A percentile compares a stretch with the other conserved stretches of the same genome.
phyloP scores from a whole-genome alignment of 106 monocot species.

The Apostasia ramifera region DNA sequence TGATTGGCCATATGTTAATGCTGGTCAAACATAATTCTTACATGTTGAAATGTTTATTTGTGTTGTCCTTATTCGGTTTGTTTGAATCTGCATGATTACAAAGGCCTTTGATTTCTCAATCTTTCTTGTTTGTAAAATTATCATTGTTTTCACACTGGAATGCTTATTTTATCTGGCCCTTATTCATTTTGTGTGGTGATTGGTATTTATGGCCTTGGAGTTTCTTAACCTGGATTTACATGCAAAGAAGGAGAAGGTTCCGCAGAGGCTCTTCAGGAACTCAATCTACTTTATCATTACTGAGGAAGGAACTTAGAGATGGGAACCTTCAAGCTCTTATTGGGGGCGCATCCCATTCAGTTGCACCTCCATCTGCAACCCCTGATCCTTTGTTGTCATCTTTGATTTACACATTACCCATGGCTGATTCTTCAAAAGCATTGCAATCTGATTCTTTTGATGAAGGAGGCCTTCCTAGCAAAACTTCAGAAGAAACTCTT shows the following conservation, averaged over 20 bases:
- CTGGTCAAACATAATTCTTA: too few species aligned
- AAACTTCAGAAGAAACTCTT: conserved; percentile 26
- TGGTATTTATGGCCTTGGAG: neutral
- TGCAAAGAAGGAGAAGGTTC: conserved; percentile 44
- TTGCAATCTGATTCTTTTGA: conserved; percentile 18
- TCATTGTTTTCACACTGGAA: too few species aligned
- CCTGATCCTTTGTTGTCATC: conserved; percentile 87
- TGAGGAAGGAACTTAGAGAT: conserved; percentile 53
- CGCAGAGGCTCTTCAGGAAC: conserved; percentile 30
- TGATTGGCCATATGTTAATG: neutral
- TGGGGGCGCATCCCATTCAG: conserved; percentile 38
- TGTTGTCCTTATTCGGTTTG: too few species aligned
- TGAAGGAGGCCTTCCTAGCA: conserved; percentile 11
- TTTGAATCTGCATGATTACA: too few species aligned
- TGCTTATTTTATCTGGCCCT: too few species aligned
- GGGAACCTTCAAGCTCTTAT: conserved; percentile 42
- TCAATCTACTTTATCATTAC: conserved; percentile 38
- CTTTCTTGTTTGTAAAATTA: too few species aligned
- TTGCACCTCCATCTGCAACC: conserved; percentile 28
- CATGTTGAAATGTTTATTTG: too few species aligned
- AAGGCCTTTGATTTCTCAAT: too few species aligned
- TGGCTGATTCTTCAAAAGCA: conserved; percentile 35
- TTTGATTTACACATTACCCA: conserved; percentile 52
- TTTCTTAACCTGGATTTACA: conserved; percentile 42
- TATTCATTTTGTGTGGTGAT: too few species aligned